A percentile compares a stretch with the other conserved stretches of the same genome.
Evolutionary conservation across 2,329 filamentous ascomycete species (phyloP).

Genomic region (Calycina herbarum): DNA sequence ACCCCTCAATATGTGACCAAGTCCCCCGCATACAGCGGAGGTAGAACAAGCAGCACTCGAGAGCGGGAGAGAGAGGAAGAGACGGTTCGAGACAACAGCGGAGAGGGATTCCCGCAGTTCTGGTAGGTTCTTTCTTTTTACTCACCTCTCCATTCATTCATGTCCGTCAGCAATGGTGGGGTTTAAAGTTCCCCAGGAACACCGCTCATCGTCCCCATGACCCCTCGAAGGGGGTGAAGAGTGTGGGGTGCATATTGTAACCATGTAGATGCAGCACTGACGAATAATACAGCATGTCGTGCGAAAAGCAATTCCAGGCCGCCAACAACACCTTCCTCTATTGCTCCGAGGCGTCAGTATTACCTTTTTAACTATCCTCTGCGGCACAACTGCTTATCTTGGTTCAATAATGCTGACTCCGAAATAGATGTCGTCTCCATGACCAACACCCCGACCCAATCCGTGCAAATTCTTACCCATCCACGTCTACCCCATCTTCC

Average conservation of each 20-base stretch:
- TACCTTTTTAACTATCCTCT: slow-evolving; percentile 8
- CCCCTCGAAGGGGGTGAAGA: slow-evolving; percentile 15
- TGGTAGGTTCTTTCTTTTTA: slow-evolving; percentile 50
- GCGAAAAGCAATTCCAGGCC: slow-evolving; percentile 65
- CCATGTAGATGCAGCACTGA: slow-evolving; percentile 23
- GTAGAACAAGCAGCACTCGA: slow-evolving; percentile 15
- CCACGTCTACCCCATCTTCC: slow-evolving; percentile 30
- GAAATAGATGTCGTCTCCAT: slow-evolving; percentile 31
- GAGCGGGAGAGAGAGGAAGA: slow-evolving; percentile 28
- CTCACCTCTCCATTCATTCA: slow-evolving; percentile 11
- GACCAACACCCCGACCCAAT: slow-evolving; percentile 29
- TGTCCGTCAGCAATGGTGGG: slow-evolving; percentile 10
- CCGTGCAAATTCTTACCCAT: slow-evolving; percentile 22
- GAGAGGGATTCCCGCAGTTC: slow-evolving; percentile 64
- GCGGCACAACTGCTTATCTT: slow-evolving; percentile 14
- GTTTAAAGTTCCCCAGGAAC: slow-evolving; percentile 16
- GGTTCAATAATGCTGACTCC: slow-evolving; percentile 26
- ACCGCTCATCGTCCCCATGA: slow-evolving; percentile 9
- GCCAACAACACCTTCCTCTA: slow-evolving; percentile 58
- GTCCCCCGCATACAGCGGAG: slow-evolving; percentile 10
- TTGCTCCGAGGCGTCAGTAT: slow-evolving; percentile 62
- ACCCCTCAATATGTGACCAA: slow-evolving; percentile 29
- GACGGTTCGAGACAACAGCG: slow-evolving; percentile 44
- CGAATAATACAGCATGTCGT: slow-evolving; percentile 55
- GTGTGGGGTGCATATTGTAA: slow-evolving; percentile 30